Conservation (phyloP, 331 rosid genomes). For the Quercus tomentella region DNA sequence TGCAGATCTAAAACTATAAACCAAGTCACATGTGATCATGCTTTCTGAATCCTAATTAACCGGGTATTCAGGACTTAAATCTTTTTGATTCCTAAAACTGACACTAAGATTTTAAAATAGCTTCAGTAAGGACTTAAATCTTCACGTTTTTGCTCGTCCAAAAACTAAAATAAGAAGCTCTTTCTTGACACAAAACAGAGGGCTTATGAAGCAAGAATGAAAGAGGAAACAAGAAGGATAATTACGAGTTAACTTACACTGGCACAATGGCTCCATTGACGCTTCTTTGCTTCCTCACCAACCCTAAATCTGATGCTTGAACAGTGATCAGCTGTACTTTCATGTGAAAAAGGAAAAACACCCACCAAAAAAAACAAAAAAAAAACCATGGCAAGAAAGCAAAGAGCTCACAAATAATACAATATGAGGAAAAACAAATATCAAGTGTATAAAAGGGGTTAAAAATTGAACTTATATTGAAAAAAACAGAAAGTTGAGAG, state of each 20-base stretch:
- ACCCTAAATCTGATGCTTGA: slow-evolving; percentile 23
- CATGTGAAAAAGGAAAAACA: neutral
- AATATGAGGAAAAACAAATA: neutral
- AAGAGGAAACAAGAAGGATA: neutral
- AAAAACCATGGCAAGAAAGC: neutral
- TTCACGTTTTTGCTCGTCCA: neutral
- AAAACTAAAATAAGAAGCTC: neutral
- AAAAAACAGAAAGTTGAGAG: neutral
- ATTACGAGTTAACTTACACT: neutral
- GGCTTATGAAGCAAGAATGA: neutral
- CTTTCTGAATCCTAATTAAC: neutral
- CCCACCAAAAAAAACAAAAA: neutral
- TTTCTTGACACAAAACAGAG: neutral
- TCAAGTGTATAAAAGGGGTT: neutral
- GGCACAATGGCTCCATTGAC: neutral
- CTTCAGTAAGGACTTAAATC: neutral
- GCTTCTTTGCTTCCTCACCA: neutral
- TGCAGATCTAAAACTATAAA: neutral
- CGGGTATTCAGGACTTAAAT: neutral
- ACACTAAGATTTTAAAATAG: neutral
- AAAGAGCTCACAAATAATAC: neutral
- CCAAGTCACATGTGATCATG: neutral
- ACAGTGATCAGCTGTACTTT: slow-evolving; percentile 9
- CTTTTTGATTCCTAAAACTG: neutral
- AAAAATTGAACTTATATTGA: neutral